Evolutionary conservation across 306 rosid species (phyloP).

Genomic region (Sicyos edulis): DNA sequence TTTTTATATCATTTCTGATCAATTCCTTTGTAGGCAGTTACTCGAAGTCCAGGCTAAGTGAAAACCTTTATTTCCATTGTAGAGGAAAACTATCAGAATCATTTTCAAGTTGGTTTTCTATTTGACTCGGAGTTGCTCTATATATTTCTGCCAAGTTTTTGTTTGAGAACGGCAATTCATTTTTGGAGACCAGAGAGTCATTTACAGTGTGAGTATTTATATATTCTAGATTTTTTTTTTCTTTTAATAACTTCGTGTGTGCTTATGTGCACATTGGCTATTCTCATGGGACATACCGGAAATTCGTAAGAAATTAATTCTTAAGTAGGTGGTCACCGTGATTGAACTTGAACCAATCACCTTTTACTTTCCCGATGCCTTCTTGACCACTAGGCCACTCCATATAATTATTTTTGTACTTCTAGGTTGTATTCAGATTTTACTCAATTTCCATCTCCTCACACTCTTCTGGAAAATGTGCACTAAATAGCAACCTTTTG

Average conservation of each 20-base stretch:
- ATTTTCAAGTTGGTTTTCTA: background rate
- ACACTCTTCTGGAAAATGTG: background rate
- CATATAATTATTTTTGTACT: background rate
- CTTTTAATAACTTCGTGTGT: no score
- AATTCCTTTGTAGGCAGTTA: background rate
- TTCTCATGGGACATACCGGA: no score
- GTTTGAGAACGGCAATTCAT: background rate
- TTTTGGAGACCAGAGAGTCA: conserved; percentile 12
- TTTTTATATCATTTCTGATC: background rate
- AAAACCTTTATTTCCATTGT: background rate
- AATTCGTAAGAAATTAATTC: no score
- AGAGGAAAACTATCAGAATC: background rate
- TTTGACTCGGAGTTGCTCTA: conserved; percentile 1
- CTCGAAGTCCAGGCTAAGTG: conserved; percentile 14
- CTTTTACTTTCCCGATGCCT: no score
- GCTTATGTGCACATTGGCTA: no score
- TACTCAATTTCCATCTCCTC: no score
- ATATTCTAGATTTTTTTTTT: background rate
- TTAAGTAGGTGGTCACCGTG: no score
- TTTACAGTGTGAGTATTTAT: conserved; percentile 12
- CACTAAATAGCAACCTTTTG: background rate
- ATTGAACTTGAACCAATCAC: no score
- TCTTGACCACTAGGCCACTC: no score
- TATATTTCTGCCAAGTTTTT: background rate
- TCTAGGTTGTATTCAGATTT: background rate